Evolutionary conservation across 1,284 basidiomycete species (phyloP).

Genomic region (Phylloboletellus chloephorus): DNA sequence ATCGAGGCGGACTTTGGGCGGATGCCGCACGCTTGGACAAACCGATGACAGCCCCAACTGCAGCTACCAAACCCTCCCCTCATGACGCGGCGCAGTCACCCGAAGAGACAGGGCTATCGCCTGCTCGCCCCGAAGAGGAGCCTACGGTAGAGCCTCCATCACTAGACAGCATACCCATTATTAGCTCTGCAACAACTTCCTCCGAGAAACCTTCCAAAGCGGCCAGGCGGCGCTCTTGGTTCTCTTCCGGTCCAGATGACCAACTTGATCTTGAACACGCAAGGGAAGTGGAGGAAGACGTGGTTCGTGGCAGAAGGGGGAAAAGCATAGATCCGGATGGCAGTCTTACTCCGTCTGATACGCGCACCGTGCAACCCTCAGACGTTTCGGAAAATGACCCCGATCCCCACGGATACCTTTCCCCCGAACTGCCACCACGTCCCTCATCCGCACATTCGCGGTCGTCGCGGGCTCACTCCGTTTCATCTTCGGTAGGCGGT

Average conservation of each 20-base stretch:
- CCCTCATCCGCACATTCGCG: conserved; percentile 25
- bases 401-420: conserved; percentile 17
- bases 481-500: conserved; percentile 30
- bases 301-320: conserved; percentile 16
- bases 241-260: conserved; percentile 26
- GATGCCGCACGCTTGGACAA: conserved; percentile 61
- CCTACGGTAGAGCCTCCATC: conserved; percentile 10
- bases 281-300: conserved; percentile 25
- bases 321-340: conserved; percentile 6
- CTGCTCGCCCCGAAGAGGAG: conserved; percentile 33
- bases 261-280: conserved; percentile 25
- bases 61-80: neutral
- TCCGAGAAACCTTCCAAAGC: conserved; percentile 17
- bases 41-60: conserved; percentile 11
- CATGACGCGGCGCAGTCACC: conserved; percentile 5
- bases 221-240: conserved; percentile 38
- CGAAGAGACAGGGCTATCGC: conserved; percentile 23
- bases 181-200: conserved; percentile 13
- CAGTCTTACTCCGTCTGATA: conserved; percentile 29
- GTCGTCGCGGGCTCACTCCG: conserved; percentile 26
- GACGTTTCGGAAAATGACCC: conserved; percentile 20
- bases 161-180: conserved; percentile 15
- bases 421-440: conserved; percentile 14
- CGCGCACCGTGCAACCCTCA: conserved; percentile 12
- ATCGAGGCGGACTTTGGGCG: conserved; percentile 88